A percentile compares a stretch with the other conserved stretches of the same genome.
phyloP scores from a whole-genome alignment of 768 basidiomycete species.

The Leccinum fibrillosum region DNA sequence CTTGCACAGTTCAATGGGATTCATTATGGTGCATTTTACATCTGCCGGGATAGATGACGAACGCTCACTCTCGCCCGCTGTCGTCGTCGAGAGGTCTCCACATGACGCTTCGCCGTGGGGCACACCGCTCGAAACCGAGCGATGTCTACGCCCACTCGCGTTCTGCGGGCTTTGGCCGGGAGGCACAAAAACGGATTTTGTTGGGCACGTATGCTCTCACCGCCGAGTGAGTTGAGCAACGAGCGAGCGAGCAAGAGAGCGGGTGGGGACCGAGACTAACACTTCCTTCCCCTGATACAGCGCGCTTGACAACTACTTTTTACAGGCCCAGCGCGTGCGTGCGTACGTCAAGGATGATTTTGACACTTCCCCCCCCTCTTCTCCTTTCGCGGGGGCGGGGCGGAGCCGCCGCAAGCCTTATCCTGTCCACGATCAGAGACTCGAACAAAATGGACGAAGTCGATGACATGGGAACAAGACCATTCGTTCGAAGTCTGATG shows the following conservation, averaged over 20 bases:
- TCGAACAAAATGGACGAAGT: too few species aligned
- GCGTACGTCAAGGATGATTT: slow-evolving; percentile 72
- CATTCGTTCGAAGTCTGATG: too few species aligned
- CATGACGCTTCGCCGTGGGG: slow-evolving; percentile 38
- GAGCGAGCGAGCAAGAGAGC: slow-evolving; percentile 20
- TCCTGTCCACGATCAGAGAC: too few species aligned
- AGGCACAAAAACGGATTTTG: slow-evolving; percentile 84
- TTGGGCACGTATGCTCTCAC: slow-evolving; percentile 90
- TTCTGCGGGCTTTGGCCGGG: slow-evolving; percentile 70
- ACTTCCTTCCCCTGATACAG: slow-evolving; percentile 39
- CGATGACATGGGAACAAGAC: too few species aligned
- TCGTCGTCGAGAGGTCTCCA: slow-evolving; percentile 43
- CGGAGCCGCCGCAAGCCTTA: too few species aligned
- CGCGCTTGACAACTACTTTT: slow-evolving; percentile 89
- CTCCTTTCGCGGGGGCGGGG: too few species aligned
- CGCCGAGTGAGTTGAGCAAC: slow-evolving; percentile 65
- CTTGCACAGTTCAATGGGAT: slow-evolving; percentile 88
- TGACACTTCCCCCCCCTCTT: slow-evolving; percentile 25
- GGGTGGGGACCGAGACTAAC: background rate
- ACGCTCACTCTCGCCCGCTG: background rate
- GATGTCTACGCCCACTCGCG: slow-evolving; percentile 65
- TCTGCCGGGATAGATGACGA: background rate
- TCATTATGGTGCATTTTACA: slow-evolving; percentile 58
- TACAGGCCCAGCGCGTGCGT: slow-evolving; percentile 86
- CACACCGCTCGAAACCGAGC: slow-evolving; percentile 47